Evolutionary conservation across 192 early-diverging fungal genomes (phyloP).

Genomic region (Podila epicladia): DNA sequence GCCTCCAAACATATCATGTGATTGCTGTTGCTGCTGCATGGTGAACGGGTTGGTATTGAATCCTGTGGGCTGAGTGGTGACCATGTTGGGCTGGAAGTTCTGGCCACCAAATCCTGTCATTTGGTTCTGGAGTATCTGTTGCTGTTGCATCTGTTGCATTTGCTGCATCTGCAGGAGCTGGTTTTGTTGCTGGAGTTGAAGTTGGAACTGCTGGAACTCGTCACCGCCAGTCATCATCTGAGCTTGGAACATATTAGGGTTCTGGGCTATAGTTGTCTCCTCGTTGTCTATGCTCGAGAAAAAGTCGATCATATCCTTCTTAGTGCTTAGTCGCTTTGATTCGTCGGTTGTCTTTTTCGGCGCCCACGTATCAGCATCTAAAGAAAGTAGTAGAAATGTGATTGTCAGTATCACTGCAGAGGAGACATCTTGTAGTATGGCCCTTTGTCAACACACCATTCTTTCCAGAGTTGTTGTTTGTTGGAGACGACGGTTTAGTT

Average conservation of each 20-base stretch:
- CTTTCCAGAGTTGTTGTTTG: conserved; percentile 14
- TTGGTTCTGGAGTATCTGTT: conserved; percentile 44
- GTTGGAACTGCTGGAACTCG: conserved; percentile 51
- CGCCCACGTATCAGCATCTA: conserved; percentile 39
- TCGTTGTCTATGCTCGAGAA: conserved; percentile 56
- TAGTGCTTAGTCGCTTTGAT: conserved; percentile 23
- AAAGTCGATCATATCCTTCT: conserved; percentile 55
- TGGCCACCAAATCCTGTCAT: conserved; percentile 29
- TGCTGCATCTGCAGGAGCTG: conserved; percentile 42
- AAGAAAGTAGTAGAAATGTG: not conserved
- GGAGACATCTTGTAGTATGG: not conserved
- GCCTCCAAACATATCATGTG: conserved; percentile 1
- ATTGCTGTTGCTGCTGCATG: conserved; percentile 8
- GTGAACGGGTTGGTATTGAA: conserved; percentile 55
- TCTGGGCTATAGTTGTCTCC: conserved; percentile 47
- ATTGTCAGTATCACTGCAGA: not conserved
- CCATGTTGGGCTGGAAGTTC: conserved; percentile 21
- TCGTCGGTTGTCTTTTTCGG: conserved; percentile 39
- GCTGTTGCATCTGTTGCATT: conserved; percentile 31
- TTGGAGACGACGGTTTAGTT: conserved; percentile 12
- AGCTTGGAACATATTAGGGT: conserved; percentile 29
- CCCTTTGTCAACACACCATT: conserved; percentile 2
- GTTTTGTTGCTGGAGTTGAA: conserved; percentile 41
- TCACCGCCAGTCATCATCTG: conserved; percentile 24
- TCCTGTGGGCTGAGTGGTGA: conserved; percentile 19